Percentiles rank a stretch among this genome's conserved stretches.
Evolutionary conservation across 2,329 filamentous ascomycete species (phyloP).

Genomic region (Nothophoma quercina): DNA sequence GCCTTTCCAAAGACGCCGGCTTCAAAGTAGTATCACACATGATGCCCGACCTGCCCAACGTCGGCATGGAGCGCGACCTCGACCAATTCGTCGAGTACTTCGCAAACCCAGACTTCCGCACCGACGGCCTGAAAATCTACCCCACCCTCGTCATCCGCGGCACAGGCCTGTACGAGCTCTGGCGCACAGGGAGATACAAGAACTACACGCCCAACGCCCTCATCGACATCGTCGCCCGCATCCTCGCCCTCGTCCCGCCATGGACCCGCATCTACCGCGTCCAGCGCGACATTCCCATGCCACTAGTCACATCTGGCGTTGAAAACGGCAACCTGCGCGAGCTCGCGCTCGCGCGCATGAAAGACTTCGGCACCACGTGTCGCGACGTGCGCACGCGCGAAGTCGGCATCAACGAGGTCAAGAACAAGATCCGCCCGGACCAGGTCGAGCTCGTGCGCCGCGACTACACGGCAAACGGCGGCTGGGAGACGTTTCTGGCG

Average conservation of each 20-base stretch:
- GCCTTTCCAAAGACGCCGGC: slow-evolving; percentile 94
- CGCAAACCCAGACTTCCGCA: slow-evolving; percentile 93
- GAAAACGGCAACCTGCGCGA: slow-evolving; percentile 97
- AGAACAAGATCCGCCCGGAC: slow-evolving; percentile 96
- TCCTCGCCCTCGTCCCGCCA: slow-evolving; percentile 89
- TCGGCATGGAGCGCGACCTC: slow-evolving; percentile 96
- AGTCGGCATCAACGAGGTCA: slow-evolving; percentile 98
- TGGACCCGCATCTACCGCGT: slow-evolving; percentile 99
- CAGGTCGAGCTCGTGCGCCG: slow-evolving; percentile 94
- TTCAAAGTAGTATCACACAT: slow-evolving; percentile 99
- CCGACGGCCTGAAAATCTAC: slow-evolving; percentile 97
- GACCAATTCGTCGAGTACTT: slow-evolving; percentile 99
- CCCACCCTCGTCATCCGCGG: slow-evolving; percentile 96
- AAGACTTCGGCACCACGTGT: slow-evolving; percentile 96
- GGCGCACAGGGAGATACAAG: slow-evolving; percentile 95
- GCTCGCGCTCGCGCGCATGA: slow-evolving; percentile 94
- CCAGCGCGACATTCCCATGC: slow-evolving; percentile 99
- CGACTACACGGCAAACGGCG: slow-evolving; percentile 93
- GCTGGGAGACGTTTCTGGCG: slow-evolving; percentile 97
- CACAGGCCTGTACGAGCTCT: slow-evolving; percentile 94
- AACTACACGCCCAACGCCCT: slow-evolving; percentile 98
- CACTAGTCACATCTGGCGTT: slow-evolving; percentile 95
- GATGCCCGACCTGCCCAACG: slow-evolving; percentile 99
- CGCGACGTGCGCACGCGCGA: slow-evolving; percentile 95
- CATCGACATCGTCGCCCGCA: slow-evolving; percentile 95